Base-by-base conservation (phyloP, 1,139 yeast genomes). In the Lodderomyces orthopsilosis region DNA sequence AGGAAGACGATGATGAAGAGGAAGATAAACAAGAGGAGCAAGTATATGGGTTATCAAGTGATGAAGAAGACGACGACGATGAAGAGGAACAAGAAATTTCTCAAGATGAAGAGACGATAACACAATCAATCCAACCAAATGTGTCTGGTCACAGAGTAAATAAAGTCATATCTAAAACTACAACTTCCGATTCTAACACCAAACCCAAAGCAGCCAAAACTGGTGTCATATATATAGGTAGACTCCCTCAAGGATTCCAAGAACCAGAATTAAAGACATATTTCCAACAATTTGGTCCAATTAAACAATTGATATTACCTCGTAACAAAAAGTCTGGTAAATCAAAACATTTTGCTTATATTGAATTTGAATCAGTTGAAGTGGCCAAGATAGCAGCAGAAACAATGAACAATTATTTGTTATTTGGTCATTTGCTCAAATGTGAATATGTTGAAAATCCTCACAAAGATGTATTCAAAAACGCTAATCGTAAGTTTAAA, bases 311-410 rank as follows among this genome's bases (percentile, higher is more conserved):
- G 45, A 81, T 93, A 54, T 67, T 93, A 47, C 87, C 96, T 35
- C 80, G 98, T 61, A 91, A 88, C 71, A 90, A 86, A 63, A 86
- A 84, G 62, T 83, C 95, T 3, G 98, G 98, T 38, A 81, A 83
- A 49, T 84, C 96, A 17, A 91, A 90, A 68, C 98, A 91, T 65
- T 94, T 83, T 63, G 98, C 91, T 10, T 93, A 88, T 63, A 70
- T 93, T 43, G 97, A 91, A 66, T 93, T 93, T 58, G 79, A 76
- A 41, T 75, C 81, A 47, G 61, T 66, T 33, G 87, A 82, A 40
- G 95, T 87, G 47, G 98, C 98, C 41, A 77, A 81, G 53, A 75
- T 90, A 48, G 98, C 96, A 1, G 86, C 86, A 49, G 98, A 93
- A 55, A 83, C 98, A 41, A 93, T 93, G 98, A 84, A 93, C 68